These are phyloP conservation scores for Rhododendron simsii DNA, from an alignment of 148 eudicot species.

Conservation along the genomic window DNA sequence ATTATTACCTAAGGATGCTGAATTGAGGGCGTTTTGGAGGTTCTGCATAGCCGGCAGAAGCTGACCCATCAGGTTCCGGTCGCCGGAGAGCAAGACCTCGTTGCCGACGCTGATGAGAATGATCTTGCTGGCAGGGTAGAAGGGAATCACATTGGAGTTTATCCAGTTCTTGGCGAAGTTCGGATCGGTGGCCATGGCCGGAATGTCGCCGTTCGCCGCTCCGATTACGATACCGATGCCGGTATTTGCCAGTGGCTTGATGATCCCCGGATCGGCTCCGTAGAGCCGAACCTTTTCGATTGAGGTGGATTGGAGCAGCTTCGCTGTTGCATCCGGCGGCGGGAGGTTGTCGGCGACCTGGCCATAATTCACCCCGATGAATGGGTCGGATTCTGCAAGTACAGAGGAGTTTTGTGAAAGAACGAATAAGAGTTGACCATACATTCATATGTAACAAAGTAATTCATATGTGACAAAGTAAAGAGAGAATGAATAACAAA, in stretches of 20 bases:
- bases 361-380: conserved; percentile 84
- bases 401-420: background rate
- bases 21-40: conserved; percentile 66
- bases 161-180: conserved; percentile 80
- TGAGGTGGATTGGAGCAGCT: conserved; percentile 57
- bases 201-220: conserved; percentile 72
- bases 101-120: conserved; percentile 72
- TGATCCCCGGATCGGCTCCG: conserved; percentile 78
- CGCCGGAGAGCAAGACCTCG: conserved; percentile 69
- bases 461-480: background rate
- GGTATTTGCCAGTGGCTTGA: conserved; percentile 65
- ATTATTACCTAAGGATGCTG: conserved; percentile 9
- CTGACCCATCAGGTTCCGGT: conserved; percentile 37
- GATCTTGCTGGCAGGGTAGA: conserved; percentile 62
- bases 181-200: conserved; percentile 74
- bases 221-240: conserved; percentile 73
- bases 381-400: conserved; percentile 54
- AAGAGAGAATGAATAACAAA: too few relatives aligned
- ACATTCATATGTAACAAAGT: background rate
- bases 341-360: conserved; percentile 84
- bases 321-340: conserved; percentile 59
- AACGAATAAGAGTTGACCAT: background rate
- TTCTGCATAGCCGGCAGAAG: conserved; percentile 88
- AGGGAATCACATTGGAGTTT: conserved; percentile 51
- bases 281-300: conserved; percentile 73